Conservation (phyloP, 768 basidiomycete genomes). For the Mrakia hoshinonis region DNA sequence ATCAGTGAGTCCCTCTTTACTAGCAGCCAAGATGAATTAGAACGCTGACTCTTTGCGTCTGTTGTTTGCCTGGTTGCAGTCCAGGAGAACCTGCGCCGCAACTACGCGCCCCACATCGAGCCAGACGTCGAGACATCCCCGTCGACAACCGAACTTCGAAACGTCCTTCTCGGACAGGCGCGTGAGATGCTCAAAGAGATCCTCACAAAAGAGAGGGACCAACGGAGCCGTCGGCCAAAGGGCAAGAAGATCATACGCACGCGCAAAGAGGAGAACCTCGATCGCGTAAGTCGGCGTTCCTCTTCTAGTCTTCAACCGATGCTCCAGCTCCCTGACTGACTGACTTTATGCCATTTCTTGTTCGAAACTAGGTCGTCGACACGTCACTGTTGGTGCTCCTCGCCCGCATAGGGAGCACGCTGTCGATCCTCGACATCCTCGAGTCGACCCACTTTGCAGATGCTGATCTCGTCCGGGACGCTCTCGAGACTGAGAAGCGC, state of each 20-base stretch:
- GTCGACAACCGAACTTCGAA: slow-evolving; percentile 59
- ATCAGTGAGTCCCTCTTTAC: slow-evolving; percentile 73
- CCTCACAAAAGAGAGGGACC: slow-evolving; percentile 38
- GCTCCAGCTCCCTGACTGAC: neutral
- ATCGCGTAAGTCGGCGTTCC: slow-evolving; percentile 13
- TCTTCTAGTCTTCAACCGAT: neutral
- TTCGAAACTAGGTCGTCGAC: slow-evolving; percentile 56
- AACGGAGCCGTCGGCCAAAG: slow-evolving; percentile 50
- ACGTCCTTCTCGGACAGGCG: slow-evolving; percentile 57
- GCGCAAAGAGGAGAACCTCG: slow-evolving; percentile 7
- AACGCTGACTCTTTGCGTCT: too few relatives aligned
- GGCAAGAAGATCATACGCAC: neutral
- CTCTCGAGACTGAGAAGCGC: slow-evolving; percentile 10
- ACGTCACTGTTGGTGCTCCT: slow-evolving; percentile 70
- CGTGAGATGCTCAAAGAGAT: slow-evolving; percentile 66
- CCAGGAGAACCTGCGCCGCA: slow-evolving; percentile 77
- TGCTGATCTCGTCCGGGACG: neutral
- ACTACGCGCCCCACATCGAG: slow-evolving; percentile 77
- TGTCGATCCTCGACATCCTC: slow-evolving; percentile 15
- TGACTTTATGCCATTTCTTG: neutral
- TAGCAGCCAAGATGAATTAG: too few relatives aligned
- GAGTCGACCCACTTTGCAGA: slow-evolving; percentile 13
- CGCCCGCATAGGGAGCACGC: slow-evolving; percentile 45
- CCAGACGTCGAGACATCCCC: slow-evolving; percentile 61
- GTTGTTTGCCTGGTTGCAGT: too few relatives aligned